These are phyloP conservation scores for carrot (Daucus carota) DNA, from an alignment of 129 eudicot genomes.

Conservation along the genomic window DNA sequence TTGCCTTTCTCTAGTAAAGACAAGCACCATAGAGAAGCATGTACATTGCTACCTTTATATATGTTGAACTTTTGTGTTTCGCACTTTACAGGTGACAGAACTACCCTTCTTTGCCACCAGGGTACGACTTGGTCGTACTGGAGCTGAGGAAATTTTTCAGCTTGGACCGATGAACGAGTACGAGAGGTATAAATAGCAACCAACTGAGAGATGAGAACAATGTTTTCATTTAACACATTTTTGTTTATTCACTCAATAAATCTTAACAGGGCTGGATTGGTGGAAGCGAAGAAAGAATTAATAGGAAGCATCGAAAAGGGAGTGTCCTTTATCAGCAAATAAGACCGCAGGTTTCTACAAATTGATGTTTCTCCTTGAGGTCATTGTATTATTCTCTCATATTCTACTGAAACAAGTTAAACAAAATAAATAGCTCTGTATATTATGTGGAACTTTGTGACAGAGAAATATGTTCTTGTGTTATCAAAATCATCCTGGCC, in stretches of 20 bases:
- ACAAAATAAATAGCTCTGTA: neutral
- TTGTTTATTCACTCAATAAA: conserved; percentile 6
- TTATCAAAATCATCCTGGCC: neutral
- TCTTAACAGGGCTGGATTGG: conserved; percentile 62
- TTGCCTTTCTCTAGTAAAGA: neutral
- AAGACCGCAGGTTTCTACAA: conserved; percentile 1
- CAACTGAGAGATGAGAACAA: neutral
- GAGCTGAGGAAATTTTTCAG: conserved; percentile 73
- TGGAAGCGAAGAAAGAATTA: conserved; percentile 70
- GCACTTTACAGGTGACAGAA: conserved; percentile 56
- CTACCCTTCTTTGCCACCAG: conserved; percentile 86
- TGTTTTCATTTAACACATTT: no score
- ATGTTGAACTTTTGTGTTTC: neutral
- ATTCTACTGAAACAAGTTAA: neutral
- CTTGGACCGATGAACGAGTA: conserved; percentile 82
- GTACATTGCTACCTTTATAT: neutral
- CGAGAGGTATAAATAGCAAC: conserved; percentile 42
- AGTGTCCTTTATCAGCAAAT: conserved; percentile 61
- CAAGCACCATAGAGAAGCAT: neutral
- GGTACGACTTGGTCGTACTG: conserved; percentile 66
- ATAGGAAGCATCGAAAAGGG: conserved; percentile 82
- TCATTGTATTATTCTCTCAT: neutral
- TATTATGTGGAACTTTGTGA: neutral
- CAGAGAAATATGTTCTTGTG: neutral
- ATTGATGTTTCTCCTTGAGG: neutral